Base-by-base conservation (phyloP, 192 early-diverging fungal species). In the Coemansia sp. region DNA sequence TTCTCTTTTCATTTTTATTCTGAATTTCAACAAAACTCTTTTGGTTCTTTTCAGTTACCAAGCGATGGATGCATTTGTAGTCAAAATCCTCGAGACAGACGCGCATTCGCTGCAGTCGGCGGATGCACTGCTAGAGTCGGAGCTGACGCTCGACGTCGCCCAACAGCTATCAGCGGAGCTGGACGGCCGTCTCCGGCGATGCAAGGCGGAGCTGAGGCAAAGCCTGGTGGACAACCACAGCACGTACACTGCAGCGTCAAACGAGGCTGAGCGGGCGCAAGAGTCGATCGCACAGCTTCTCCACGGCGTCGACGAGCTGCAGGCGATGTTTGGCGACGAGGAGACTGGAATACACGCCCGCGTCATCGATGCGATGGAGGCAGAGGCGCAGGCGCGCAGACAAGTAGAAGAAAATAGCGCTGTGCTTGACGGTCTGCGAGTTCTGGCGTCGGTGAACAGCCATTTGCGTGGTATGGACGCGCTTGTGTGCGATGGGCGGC, bases 311-410 rank as follows among this genome's bases (percentile, higher is more conserved):
- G 73, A 75, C 20, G 67, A 65, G 19, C 46, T 75, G 66, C 67
- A 75, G 29, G 50, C 50, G 54, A 56, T 58, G 53, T 60, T 75
- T 23, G 73, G 73, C 15, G 73, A 70, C 46, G 67, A 69, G 33
- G 63, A 62, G 23, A 66, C 67, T 0, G 73, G 73, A 9, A 63
- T 66, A 14, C 67, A 53, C 29, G 63, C 67, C 19, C 67, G 63
- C 20, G 63, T 70, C 23, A 58, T 54, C 22, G 43, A 52, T n/a
- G 73, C 73, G 33, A 42, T 62, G 0, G 49, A 59, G 49, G 48
- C 5, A 3, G 59, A 62, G 41, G 52, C 53, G 23, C 45, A 52
- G 38, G 36, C 40, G 29, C 40, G 42, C 11, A 40, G 10, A 17
- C 73, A 57, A 52, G 19, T 66, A 15, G 40, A 13, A 4, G 59